Conservation (phyloP, 2,329 filamentous ascomycete species). For the Claviceps digitariae region DNA sequence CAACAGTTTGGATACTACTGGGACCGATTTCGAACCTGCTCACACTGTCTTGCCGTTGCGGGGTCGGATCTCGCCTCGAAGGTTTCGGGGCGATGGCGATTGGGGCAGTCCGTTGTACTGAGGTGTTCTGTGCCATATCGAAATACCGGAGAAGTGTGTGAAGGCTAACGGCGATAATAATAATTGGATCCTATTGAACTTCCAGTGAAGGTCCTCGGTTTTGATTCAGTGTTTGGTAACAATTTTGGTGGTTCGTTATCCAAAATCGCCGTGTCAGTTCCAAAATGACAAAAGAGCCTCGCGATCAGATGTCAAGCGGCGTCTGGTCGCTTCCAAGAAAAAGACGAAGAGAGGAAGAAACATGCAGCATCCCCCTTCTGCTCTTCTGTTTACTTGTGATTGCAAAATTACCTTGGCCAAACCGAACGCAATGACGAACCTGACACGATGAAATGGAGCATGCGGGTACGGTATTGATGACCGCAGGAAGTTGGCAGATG, state of each 20-base stretch:
- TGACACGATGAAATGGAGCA: not conserved
- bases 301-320: not conserved
- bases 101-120: constrained; percentile 47
- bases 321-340: not conserved
- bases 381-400: not conserved
- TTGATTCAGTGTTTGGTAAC: not conserved
- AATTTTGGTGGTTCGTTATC: not conserved
- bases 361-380: not conserved
- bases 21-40: constrained; percentile 35
- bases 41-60: constrained; percentile 32
- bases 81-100: constrained; percentile 54
- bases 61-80: constrained; percentile 26
- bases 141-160: constrained; percentile 10
- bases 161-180: not conserved
- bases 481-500: not conserved
- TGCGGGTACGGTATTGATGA: not conserved
- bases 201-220: not conserved
- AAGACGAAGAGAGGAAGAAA: not conserved
- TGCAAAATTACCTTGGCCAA: constrained; percentile 1
- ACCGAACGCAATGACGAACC: constrained; percentile 3
- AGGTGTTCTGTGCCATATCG: constrained; percentile 38
- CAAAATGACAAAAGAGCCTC: not conserved
- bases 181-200: not conserved
- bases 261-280: not conserved
- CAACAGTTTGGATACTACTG: constrained; percentile 36